phyloP scores from a whole-genome alignment of 495 filamentous ascomycete genomes.

The Cryomyces minteri region DNA sequence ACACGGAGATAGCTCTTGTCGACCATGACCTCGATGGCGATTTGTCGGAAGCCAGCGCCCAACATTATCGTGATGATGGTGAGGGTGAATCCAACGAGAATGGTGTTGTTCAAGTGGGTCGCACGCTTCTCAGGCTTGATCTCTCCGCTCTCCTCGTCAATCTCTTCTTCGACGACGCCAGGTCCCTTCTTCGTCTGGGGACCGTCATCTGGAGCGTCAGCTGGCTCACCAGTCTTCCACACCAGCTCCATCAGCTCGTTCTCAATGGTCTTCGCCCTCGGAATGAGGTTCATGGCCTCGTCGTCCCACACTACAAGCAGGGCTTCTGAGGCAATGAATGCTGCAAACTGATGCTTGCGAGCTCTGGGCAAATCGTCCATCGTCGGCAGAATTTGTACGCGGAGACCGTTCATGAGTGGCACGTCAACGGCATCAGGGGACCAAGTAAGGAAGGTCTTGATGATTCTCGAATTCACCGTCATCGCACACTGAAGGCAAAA shows the following conservation, averaged over 20 bases:
- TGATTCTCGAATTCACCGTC: slow-evolving; percentile 59
- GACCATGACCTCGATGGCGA: slow-evolving; percentile 47
- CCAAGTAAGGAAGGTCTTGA: slow-evolving; percentile 56
- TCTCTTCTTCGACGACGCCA: slow-evolving; percentile 27
- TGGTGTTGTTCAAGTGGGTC: slow-evolving; percentile 46
- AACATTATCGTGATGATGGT: slow-evolving; percentile 40
- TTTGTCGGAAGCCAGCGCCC: slow-evolving; percentile 45
- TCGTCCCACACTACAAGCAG: slow-evolving; percentile 63
- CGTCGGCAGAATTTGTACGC: slow-evolving; percentile 53
- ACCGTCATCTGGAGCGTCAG: slow-evolving; percentile 22
- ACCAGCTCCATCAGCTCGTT: slow-evolving; percentile 56
- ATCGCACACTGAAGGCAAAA: slow-evolving; percentile 40
- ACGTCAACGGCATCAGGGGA: slow-evolving; percentile 53
- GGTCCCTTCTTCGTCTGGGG: slow-evolving; percentile 25
- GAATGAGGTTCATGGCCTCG: slow-evolving; percentile 46
- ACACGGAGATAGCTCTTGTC: slow-evolving; percentile 42
- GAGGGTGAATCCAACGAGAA: slow-evolving; percentile 44
- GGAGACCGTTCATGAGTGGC: slow-evolving; percentile 54
- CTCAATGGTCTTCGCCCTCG: slow-evolving; percentile 48
- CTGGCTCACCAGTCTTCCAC: slow-evolving; percentile 35
- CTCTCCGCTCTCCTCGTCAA: slow-evolving; percentile 56
- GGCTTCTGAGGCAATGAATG: slow-evolving; percentile 49
- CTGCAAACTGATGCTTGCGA: slow-evolving; percentile 57
- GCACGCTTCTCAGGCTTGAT: slow-evolving; percentile 41
- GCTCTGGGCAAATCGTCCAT: slow-evolving; percentile 47